These are phyloP conservation scores for Kalmusia sp. DNA, from an alignment of 2,329 filamentous ascomycete species.

Conservation along the genomic window DNA sequence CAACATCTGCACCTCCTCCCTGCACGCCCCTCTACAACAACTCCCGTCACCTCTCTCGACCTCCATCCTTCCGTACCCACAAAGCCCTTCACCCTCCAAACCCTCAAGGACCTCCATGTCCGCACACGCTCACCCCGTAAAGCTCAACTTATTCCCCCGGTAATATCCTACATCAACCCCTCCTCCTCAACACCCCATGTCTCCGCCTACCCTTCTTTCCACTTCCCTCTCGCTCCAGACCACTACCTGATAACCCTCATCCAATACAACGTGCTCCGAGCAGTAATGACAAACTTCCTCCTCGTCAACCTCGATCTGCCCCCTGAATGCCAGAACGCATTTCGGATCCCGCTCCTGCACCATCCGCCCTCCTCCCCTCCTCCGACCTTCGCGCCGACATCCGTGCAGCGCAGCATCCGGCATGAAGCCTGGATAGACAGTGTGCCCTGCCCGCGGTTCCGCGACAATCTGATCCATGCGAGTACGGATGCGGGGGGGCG, in stretches of 20 bases:
- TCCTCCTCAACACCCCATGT: not conserved
- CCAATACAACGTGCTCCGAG: constrained; percentile 9
- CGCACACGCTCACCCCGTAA: not conserved
- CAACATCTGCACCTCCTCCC: too few relatives aligned
- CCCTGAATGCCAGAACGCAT: constrained; percentile 3
- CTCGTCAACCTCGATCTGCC: constrained; percentile 4
- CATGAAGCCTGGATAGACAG: constrained; percentile 19
- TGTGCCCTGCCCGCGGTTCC: constrained; percentile 9
- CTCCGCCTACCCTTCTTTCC: not conserved
- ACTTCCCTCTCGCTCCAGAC: constrained; percentile 20
- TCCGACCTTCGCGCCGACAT: constrained; percentile 10
- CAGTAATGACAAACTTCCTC: constrained; percentile 2
- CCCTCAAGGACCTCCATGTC: not conserved
- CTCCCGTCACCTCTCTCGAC: not conserved
- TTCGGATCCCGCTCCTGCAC: constrained; percentile 6
- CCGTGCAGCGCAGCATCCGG: constrained; percentile 1
- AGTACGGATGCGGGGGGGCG: not conserved
- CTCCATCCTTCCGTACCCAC: not conserved
- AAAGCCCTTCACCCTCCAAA: not conserved
- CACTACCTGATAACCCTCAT: constrained; percentile 22
- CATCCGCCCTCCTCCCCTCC: constrained; percentile 5
- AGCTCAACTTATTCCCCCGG: constrained; percentile 6
- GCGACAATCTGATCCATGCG: constrained; percentile 18
- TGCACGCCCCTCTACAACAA: too few relatives aligned
- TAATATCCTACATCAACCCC: constrained; percentile 5